Evolutionary conservation across 2,329 filamentous ascomycete species (phyloP).

Genomic region (Fusarium sarcochroum): DNA sequence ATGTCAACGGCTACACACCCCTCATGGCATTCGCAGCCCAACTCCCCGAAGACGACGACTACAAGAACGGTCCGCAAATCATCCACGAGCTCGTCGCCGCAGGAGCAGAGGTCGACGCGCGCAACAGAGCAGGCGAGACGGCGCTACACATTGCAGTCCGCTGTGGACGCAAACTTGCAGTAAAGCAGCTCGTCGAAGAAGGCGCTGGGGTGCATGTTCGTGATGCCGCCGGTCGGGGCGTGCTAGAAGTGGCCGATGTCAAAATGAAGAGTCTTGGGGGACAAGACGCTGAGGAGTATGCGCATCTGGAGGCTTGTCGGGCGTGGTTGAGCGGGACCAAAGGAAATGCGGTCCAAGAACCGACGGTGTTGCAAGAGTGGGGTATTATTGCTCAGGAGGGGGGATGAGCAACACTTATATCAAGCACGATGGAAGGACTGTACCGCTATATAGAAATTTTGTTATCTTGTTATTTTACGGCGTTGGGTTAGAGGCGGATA

Average conservation of each 20-base stretch:
- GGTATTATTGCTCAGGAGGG: background rate
- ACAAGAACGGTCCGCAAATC: constrained; percentile 62
- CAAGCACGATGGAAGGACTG: background rate
- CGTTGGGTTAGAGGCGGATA: constrained; percentile 31
- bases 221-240: constrained; percentile 60
- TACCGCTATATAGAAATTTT: background rate
- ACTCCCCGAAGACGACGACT: constrained; percentile 65
- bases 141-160: constrained; percentile 68
- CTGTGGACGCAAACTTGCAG: constrained; percentile 66
- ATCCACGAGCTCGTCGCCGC: constrained; percentile 59
- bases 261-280: constrained; percentile 53
- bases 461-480: constrained; percentile 4
- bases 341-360: constrained; percentile 55
- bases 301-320: constrained; percentile 62
- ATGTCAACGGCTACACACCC: constrained; percentile 65
- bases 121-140: constrained; percentile 69
- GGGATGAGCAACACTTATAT: background rate
- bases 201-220: constrained; percentile 64
- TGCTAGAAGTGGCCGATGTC: constrained; percentile 62
- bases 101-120: constrained; percentile 63
- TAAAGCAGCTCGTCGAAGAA: constrained; percentile 61
- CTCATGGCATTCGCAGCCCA: constrained; percentile 69
- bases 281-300: constrained; percentile 54
- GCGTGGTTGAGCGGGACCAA: constrained; percentile 59
- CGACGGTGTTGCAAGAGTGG: constrained; percentile 61